These are phyloP conservation scores for Mallotus japonicus DNA, from an alignment of 441 rosid genomes.

Conservation along the genomic window DNA sequence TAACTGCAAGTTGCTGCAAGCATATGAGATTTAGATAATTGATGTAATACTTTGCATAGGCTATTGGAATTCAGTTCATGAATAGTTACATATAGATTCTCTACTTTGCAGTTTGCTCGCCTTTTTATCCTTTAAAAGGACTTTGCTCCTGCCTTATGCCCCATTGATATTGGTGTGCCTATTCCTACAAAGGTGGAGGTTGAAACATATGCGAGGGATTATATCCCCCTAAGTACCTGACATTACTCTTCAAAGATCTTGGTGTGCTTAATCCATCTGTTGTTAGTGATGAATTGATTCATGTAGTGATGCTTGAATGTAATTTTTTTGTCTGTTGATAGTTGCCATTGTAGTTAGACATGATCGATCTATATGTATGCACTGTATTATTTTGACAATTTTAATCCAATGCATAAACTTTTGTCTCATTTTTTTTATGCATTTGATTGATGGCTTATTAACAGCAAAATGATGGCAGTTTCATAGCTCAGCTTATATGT, in stretches of 20 bases:
- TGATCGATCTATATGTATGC: not conserved
- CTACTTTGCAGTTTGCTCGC: conserved; percentile 68
- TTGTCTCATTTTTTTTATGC: too few species aligned
- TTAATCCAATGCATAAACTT: not conserved
- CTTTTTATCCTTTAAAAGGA: conserved; percentile 91
- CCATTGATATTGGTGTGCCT: conserved; percentile 77
- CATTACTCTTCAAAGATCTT: conserved; percentile 83
- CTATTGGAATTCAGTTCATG: not conserved
- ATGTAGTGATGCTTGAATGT: conserved; percentile 31
- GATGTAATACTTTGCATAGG: not conserved
- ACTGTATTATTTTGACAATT: not conserved
- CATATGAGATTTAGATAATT: too few species aligned
- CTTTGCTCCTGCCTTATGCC: conserved; percentile 69
- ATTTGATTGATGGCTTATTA: too few species aligned
- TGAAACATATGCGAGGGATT: conserved; percentile 83
- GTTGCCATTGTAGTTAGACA: not conserved
- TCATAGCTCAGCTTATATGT: too few species aligned
- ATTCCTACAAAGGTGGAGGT: conserved; percentile 82
- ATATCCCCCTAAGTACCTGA: conserved; percentile 90
- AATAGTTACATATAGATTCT: conserved; percentile 9
- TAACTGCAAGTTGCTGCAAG: not conserved
- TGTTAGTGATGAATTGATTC: conserved; percentile 80
- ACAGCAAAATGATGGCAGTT: too few species aligned
- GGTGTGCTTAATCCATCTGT: conserved; percentile 91
- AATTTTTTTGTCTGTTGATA: not conserved